Percentiles rank a stretch among this genome's conserved stretches.
Conservation (phyloP, 1,284 basidiomycete species). For the Malassezia equina region DNA sequence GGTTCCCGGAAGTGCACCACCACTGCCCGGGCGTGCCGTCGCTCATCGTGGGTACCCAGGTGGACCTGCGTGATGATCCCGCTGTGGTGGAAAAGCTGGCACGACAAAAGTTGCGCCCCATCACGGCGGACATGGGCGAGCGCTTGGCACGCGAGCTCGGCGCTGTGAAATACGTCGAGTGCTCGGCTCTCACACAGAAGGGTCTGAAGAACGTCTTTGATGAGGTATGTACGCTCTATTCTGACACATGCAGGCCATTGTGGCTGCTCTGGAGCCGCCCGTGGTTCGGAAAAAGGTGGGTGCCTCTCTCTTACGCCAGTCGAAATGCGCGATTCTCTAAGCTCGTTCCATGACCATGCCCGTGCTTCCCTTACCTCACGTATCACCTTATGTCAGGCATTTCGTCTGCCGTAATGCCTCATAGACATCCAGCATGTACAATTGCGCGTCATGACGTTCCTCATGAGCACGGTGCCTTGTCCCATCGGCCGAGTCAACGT, state of each 20-base stretch:
- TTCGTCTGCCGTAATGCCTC: not conserved
- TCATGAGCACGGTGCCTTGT: too few relatives aligned
- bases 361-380: not conserved
- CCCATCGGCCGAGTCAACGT: not conserved
- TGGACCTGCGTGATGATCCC: slow-evolving; percentile 88
- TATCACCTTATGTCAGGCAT: not conserved
- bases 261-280: slow-evolving; percentile 92
- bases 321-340: slow-evolving; percentile 75
- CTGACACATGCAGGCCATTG: slow-evolving; percentile 65
- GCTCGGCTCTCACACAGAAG: slow-evolving; percentile 96
- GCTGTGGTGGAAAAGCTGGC: slow-evolving; percentile 88
- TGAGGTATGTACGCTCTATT: slow-evolving; percentile 53
- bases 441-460: not conserved
- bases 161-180: slow-evolving; percentile 98
- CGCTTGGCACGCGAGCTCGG: slow-evolving; percentile 86
- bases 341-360: not conserved
- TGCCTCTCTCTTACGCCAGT: slow-evolving; percentile 16
- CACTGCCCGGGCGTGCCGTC: slow-evolving; percentile 99
- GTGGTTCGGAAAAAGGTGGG: slow-evolving; percentile 65
- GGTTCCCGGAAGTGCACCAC: slow-evolving; percentile 99
- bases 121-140: slow-evolving; percentile 78
- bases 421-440: not conserved
- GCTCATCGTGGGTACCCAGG: slow-evolving; percentile 95
- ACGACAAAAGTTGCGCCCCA: slow-evolving; percentile 89
- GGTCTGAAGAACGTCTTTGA: slow-evolving; percentile 99